Evolutionary conservation across 805 yeast genomes (phyloP).

Genomic region (Wickerhamiella domercqiae): DNA sequence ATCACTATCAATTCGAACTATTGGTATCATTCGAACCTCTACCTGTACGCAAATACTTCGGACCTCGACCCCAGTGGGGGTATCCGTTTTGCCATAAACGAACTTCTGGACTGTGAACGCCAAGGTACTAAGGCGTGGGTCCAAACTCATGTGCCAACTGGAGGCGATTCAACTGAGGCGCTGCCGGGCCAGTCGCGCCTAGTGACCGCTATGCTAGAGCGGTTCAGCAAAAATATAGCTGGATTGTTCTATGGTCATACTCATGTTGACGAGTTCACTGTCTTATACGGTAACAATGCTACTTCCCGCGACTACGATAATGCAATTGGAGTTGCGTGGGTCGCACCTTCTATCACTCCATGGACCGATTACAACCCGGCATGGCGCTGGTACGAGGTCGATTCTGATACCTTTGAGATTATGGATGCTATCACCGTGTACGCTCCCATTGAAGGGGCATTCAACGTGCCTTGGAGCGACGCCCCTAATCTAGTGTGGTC

Average conservation of each 20-base stretch:
- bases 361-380: conserved; percentile 45
- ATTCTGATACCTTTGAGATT: conserved; percentile 41
- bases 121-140: conserved; percentile 57
- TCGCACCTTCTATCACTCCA: conserved; percentile 54
- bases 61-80: conserved; percentile 50
- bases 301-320: conserved; percentile 29
- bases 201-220: conserved; percentile 41
- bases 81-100: conserved; percentile 44
- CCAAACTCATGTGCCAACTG: conserved; percentile 50
- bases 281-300: conserved; percentile 38
- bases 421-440: conserved; percentile 46
- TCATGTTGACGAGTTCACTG: conserved; percentile 51
- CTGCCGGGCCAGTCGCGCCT: conserved; percentile 46
- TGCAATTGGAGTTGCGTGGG: conserved; percentile 45
- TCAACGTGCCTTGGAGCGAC: conserved; percentile 17
- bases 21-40: conserved; percentile 49
- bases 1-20: conserved; percentile 52
- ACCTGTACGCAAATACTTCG: conserved; percentile 35
- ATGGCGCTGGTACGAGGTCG: conserved; percentile 60
- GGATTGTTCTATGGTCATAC: conserved; percentile 59
- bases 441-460: conserved; percentile 41
- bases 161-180: conserved; percentile 36
- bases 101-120: conserved; percentile 43
- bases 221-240: conserved; percentile 54
- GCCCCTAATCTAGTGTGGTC: conserved; percentile 44